Base-by-base conservation (phyloP, 2,329 filamentous ascomycete species). In the Stagonosporopsis tanaceti region DNA sequence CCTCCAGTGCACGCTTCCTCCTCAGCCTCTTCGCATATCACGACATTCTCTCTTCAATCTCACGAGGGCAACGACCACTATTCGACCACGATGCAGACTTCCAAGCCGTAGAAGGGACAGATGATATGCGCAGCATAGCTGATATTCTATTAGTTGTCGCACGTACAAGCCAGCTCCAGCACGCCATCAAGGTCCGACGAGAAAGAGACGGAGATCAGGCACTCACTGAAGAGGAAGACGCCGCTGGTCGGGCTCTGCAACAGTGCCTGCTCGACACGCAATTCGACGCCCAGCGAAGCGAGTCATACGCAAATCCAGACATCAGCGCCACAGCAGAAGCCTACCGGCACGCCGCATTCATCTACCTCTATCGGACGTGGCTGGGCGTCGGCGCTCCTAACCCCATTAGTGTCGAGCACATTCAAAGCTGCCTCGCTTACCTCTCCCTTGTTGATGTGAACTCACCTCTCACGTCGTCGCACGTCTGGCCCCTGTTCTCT, bases 321-420 rank as follows among this genome's bases (percentile, higher is more conserved):
- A 63, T 71, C 14, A 46, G n/a, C 7, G 27, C 47, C 34, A 74
- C 71, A 11, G 67, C 70, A 14, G 62, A 70, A 55, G 68, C 70
- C 5, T 73, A 70, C 38, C 68, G 68, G 14, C 71, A 74, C 46
- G 66, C 71, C 30, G 71, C 71, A 1, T 72, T 73, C 57, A 74
- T 74, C 39, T 73, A 74, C 40, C 66, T 74, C 24, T 72, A 74
- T 47, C 65, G 71, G 11, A 70, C 70, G 5, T 74, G 71, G 71
- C 64, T 70, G 1, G 65, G 63, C 24, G 64, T 73, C 24, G 71
- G 71, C 17, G 67, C 70, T 3, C 71, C 71, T 0, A 69, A 73
- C 17, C 70, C 68, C 11, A 70, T 63, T 30, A 73, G 67, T 25
- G 59, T 68, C 39, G 58, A 69, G 15, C 70, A 74, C 38, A 69